Base-by-base conservation (phyloP, 208 protist species). In the Tetramitus jugosus region DNA sequence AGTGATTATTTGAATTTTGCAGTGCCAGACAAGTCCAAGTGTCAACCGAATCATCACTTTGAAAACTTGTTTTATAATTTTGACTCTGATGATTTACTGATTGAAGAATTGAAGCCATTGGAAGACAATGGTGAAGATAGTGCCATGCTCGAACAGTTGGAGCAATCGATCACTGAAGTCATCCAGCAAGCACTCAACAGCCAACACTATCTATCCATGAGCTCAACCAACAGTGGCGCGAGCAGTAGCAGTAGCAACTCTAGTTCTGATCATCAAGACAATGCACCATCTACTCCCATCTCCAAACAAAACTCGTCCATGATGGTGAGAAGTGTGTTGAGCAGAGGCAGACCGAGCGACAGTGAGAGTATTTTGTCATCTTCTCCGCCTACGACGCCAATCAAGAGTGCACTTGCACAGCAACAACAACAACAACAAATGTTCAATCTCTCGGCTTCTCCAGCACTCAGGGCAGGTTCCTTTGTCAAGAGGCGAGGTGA, bases 1-100 rank as follows among this genome's bases (percentile, higher is more conserved):
- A 49, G 39, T 10, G 65, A 71, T 49, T 71, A 71, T 49, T 31
- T 71, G 49, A 49, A 71, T 49, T 49, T 71, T 49, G 65, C 65
- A 6, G 49, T 71, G 0, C n/a, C 43, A 17, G 3, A 71, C 17
- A 71, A 49, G 10, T 4, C 43, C 39, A 4, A 49, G 13, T 8
- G 29, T 42, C 39, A 49, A 29, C 65, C 65, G 49, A 71, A 71
- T 49, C 65, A 71, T 71, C 65, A 71, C n/a, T 71, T 49, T 3
- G 35, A 71, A 14, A 71, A 71, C 20, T 33, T 49, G 65, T 71
- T 71, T 33, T 46, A 49, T 31, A 23, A 71, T 26, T 49, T 49
- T 49, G 65, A 71, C 33, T 0, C 31, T 10, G 65, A 71, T 33
- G 65, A 71, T 49, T 49, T 71, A 7, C 17, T 71, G 39, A 33